phyloP scores from a whole-genome alignment of 371 early-diverging fungal genomes.

The Apophysomyces trapeziformis region DNA sequence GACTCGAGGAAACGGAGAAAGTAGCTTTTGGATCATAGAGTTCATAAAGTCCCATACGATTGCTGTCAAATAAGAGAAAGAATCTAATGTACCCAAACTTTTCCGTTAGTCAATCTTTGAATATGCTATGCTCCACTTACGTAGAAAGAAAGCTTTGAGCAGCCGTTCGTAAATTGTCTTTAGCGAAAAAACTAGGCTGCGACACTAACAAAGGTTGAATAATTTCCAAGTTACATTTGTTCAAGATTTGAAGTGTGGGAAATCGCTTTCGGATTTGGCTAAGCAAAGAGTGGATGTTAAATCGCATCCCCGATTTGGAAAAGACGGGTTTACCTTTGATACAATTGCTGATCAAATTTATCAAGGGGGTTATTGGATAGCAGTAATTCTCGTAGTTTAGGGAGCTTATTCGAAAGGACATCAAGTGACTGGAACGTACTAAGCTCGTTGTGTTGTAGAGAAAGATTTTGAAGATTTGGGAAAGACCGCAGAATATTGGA shows the following conservation, averaged over 20 bases:
- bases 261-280: background rate
- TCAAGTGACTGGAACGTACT: background rate
- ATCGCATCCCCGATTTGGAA: background rate
- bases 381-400: background rate
- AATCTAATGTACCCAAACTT: background rate
- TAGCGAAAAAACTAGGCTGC: background rate
- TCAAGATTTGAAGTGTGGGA: background rate
- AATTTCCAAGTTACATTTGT: background rate
- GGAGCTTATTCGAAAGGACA: background rate
- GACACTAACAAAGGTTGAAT: background rate
- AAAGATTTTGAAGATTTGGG: constrained; percentile 1
- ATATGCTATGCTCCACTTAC: background rate
- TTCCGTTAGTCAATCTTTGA: background rate
- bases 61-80: background rate
- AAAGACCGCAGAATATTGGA: background rate
- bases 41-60: background rate
- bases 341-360: background rate
- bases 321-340: background rate
- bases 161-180: background rate
- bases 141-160: background rate
- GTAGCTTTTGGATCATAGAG: background rate
- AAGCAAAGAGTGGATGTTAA: background rate
- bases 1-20: background rate
- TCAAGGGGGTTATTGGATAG: background rate
- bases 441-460: background rate